Percentiles rank a stretch among this genome's conserved stretches.
Evolutionary conservation across 768 basidiomycete species (phyloP).

Genomic region (Naganishia kalamii): DNA sequence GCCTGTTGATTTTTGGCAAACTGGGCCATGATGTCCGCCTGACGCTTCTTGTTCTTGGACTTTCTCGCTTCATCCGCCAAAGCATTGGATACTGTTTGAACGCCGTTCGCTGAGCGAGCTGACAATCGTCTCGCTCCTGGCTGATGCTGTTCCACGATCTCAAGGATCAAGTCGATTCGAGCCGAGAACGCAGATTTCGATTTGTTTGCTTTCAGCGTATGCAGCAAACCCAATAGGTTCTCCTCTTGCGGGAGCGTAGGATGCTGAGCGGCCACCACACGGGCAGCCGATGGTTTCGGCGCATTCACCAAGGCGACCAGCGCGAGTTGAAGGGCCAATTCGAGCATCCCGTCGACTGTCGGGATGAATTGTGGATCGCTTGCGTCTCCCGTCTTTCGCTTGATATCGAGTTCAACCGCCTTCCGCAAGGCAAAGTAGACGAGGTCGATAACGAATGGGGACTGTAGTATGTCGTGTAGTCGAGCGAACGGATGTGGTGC

Average conservation of each 20-base stretch:
- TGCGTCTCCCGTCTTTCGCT: slow-evolving; percentile 32
- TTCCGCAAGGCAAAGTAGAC: slow-evolving; percentile 77
- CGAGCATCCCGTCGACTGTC: slow-evolving; percentile 72
- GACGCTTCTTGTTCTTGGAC: slow-evolving; percentile 77
- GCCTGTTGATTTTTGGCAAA: slow-evolving; percentile 89
- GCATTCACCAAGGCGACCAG: slow-evolving; percentile 61
- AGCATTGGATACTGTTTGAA: slow-evolving; percentile 45
- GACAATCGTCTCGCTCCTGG: slow-evolving; percentile 53
- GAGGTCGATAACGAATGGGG: slow-evolving; percentile 67
- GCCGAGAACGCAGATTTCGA: slow-evolving; percentile 62
- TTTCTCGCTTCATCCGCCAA: slow-evolving; percentile 63
- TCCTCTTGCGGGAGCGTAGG: slow-evolving; percentile 32
- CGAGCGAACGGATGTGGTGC: slow-evolving; percentile 58
- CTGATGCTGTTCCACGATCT: slow-evolving; percentile 55
- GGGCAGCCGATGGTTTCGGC: background rate
- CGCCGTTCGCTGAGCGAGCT: slow-evolving; percentile 44
- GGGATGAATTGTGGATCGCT: slow-evolving; percentile 29
- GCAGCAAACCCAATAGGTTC: slow-evolving; percentile 63
- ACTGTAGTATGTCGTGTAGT: slow-evolving; percentile 61
- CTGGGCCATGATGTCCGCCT: slow-evolving; percentile 88
- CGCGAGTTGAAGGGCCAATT: slow-evolving; percentile 75
- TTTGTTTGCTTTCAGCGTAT: slow-evolving; percentile 69
- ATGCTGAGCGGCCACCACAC: slow-evolving; percentile 8
- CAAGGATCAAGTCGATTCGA: slow-evolving; percentile 70
- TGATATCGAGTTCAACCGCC: slow-evolving; percentile 45